Evolutionary conservation across 345 rosid species (phyloP).

Genomic region (Balakata baccata): DNA sequence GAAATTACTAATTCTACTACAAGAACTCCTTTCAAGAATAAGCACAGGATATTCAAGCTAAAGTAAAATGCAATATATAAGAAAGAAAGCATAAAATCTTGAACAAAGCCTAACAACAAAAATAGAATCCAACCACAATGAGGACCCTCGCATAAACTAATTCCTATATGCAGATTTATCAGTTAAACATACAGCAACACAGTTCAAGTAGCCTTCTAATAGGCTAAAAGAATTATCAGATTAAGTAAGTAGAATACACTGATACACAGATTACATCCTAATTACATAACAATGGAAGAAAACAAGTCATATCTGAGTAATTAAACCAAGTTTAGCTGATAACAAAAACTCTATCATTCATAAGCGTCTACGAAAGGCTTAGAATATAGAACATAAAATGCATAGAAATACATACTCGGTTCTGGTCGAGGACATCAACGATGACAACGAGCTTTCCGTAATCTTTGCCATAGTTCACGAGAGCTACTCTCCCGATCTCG

Average conservation of each 20-base stretch:
- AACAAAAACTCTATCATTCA: not conserved
- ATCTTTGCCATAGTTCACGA: slow-evolving; percentile 81
- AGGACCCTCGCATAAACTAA: not conserved
- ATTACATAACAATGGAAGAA: not conserved
- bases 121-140: not conserved
- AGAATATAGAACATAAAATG: not conserved
- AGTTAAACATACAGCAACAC: not conserved
- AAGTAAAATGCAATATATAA: not conserved
- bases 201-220: too few species aligned
- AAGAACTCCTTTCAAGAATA: not conserved
- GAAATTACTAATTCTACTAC: not conserved
- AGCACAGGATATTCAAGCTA: not conserved
- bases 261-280: too few species aligned
- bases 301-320: not conserved
- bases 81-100: not conserved
- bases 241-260: too few species aligned
- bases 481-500: slow-evolving; percentile 88
- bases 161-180: not conserved
- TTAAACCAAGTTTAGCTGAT: not conserved
- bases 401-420: slow-evolving; percentile 44
- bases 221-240: too few species aligned
- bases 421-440: slow-evolving; percentile 86
- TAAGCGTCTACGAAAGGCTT: too few species aligned
- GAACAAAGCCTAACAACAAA: not conserved
- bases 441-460: slow-evolving; percentile 83